Percentiles rank a stretch among this genome's conserved stretches.
phyloP scores from a whole-genome alignment of 1,284 basidiomycete genomes.

The Amylostereum areolatum region DNA sequence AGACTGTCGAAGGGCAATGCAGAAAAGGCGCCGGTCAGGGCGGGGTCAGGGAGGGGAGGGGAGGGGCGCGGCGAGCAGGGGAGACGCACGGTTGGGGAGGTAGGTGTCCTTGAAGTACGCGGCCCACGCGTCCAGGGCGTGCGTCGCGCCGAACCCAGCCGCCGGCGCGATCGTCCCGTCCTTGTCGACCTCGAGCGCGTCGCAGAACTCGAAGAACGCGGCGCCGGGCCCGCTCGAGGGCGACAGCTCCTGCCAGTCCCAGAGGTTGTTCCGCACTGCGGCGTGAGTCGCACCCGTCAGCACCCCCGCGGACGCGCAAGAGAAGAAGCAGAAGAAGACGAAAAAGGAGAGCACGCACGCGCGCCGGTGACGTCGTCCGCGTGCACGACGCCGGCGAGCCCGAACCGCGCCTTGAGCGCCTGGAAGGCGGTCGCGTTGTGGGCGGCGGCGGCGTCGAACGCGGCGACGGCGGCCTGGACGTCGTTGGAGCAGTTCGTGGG shows the following conservation, averaged over 20 bases:
- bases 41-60: too few relatives aligned
- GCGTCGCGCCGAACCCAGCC: background rate
- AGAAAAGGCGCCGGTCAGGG: too few relatives aligned
- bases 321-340: background rate
- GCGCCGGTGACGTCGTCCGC: constrained; percentile 63
- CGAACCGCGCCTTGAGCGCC: constrained; percentile 50
- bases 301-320: too few relatives aligned
- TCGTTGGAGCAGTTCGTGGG: constrained; percentile 70
- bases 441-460: constrained; percentile 45
- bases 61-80: background rate
- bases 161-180: constrained; percentile 24
- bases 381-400: constrained; percentile 49
- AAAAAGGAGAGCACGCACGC: constrained; percentile 26
- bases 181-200: constrained; percentile 65
- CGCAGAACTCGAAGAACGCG: constrained; percentile 65
- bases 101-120: background rate
- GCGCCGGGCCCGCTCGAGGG: constrained; percentile 33
- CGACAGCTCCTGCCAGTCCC: constrained; percentile 52
- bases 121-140: background rate
- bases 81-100: background rate
- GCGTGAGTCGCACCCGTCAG: background rate
- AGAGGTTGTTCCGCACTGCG: constrained; percentile 48
- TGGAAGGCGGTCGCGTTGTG: constrained; percentile 42
- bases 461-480: constrained; percentile 51
- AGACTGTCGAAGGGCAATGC: background rate